These are phyloP conservation scores for Ceratobasidium sp. DNA, from an alignment of 1,284 basidiomycete genomes.

Conservation along the genomic window DNA sequence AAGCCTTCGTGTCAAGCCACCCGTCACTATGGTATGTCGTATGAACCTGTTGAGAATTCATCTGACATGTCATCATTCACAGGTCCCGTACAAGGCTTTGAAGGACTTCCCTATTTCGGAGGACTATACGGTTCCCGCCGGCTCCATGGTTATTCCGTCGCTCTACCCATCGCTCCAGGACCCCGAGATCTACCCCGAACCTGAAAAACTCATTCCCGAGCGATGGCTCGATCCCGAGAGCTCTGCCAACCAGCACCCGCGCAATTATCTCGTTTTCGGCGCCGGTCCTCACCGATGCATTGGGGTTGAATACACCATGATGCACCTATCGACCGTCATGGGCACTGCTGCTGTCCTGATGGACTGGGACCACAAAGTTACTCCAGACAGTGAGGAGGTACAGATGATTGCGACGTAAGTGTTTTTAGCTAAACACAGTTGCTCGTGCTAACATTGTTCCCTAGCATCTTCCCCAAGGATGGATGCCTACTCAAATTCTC, in stretches of 20 bases:
- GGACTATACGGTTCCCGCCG: conserved; percentile 92
- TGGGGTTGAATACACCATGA: conserved; percentile 91
- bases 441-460: conserved; percentile 35
- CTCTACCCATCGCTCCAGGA: conserved; percentile 97
- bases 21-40: conserved; percentile 86
- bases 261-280: conserved; percentile 97
- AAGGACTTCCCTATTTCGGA: conserved; percentile 92
- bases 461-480: conserved; percentile 90
- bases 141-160: conserved; percentile 97
- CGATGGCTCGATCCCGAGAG: conserved; percentile 92
- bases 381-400: conserved; percentile 84
- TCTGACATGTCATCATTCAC: conserved; percentile 23
- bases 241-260: conserved; percentile 86
- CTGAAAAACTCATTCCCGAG: conserved; percentile 87
- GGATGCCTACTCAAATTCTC: conserved; percentile 86
- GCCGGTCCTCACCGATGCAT: conserved; percentile 95
- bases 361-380: conserved; percentile 91
- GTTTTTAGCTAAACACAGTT: background rate
- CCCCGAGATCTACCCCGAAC: conserved; percentile 87
- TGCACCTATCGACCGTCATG: conserved; percentile 91
- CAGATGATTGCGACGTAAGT: conserved; percentile 86
- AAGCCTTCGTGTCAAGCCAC: conserved; percentile 89
- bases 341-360: conserved; percentile 87
- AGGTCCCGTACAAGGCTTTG: conserved; percentile 94
- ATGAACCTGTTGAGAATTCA: background rate